Evolutionary conservation across 179 eudicot genomes (phyloP).

Genomic region (Drosera spatulata): DNA sequence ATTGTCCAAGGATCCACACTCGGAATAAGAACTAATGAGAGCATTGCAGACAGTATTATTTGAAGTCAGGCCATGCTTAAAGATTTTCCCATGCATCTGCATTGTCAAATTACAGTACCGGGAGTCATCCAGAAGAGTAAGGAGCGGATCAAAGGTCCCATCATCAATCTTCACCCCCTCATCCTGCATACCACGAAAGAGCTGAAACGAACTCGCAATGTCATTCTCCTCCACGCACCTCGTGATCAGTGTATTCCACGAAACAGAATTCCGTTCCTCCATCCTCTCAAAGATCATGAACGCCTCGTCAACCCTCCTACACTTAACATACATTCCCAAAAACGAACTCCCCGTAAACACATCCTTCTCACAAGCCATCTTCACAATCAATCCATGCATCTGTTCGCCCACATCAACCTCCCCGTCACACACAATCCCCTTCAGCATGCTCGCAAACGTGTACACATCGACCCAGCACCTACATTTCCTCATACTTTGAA

Average conservation of each 20-base stretch:
- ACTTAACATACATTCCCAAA: conserved; percentile 37
- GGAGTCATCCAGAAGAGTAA: conserved; percentile 51
- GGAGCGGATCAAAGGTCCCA: conserved; percentile 58
- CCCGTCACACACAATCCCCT: too few species aligned
- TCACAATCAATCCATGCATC: conserved; percentile 24
- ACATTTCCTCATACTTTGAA: conserved; percentile 30
- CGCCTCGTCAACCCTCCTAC: conserved; percentile 34
- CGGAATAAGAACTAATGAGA: conserved; percentile 54
- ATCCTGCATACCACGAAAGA: conserved; percentile 41
- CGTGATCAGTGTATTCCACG: conserved; percentile 52
- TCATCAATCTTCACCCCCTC: conserved; percentile 43
- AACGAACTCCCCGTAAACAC: conserved; percentile 44
- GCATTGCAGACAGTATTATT: conserved; percentile 58
- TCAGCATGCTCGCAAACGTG: not conserved
- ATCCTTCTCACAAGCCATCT: conserved; percentile 46
- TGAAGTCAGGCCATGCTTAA: conserved; percentile 40
- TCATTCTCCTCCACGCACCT: conserved; percentile 39
- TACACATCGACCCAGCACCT: conserved; percentile 55
- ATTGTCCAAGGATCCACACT: conserved; percentile 52
- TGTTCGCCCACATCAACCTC: conserved; percentile 29
- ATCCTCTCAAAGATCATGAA: conserved; percentile 29
- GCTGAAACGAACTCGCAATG: conserved; percentile 32
- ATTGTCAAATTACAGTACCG: conserved; percentile 23
- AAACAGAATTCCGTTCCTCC: conserved; percentile 42
- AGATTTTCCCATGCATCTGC: conserved; percentile 55